These are phyloP conservation scores for Chlorella sp. DNA, from an alignment of 139 green algal species.

Conservation along the genomic window DNA sequence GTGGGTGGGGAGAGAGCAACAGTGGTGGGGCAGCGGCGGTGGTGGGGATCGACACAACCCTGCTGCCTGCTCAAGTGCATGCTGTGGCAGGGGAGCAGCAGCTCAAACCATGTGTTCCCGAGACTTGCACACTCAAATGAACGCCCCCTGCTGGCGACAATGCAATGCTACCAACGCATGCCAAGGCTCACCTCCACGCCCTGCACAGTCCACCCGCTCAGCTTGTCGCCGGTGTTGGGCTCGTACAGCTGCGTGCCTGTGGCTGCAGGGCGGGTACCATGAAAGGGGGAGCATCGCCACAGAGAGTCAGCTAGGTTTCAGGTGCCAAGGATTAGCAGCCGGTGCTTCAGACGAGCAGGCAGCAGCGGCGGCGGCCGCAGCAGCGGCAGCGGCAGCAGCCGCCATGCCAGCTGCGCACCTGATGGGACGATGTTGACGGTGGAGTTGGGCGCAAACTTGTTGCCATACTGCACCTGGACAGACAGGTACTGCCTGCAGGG, in stretches of 20 bases:
- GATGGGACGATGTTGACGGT: not conserved
- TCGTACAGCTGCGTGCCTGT: slow-evolving; percentile 27
- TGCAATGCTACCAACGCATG: too few species aligned
- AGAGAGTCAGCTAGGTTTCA: not conserved
- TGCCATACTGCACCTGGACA: slow-evolving; percentile 17
- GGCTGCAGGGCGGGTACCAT: not conserved
- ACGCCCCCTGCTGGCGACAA: too few species aligned
- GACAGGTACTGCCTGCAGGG: slow-evolving; percentile 24
- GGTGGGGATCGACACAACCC: too few species aligned
- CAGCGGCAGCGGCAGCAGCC: not conserved
- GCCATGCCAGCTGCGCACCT: not conserved
- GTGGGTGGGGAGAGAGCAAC: too few species aligned
- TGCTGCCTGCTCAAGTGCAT: too few species aligned
- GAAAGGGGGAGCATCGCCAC: not conserved
- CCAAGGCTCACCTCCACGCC: not conserved
- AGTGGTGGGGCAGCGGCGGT: too few species aligned
- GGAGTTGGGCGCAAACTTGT: slow-evolving; percentile 13
- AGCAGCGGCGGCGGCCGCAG: not conserved
- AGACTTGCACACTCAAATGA: too few species aligned
- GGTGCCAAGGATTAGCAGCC: not conserved
- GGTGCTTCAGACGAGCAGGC: not conserved
- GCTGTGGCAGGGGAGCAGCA: too few species aligned
- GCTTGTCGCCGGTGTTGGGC: slow-evolving; percentile 6
- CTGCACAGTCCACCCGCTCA: slow-evolving; percentile 32
- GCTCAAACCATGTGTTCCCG: too few species aligned